A percentile compares a stretch with the other conserved stretches of the same genome.
Conservation (phyloP, 176 grass and related monocot genomes). For the Calamus simplicifolius region DNA sequence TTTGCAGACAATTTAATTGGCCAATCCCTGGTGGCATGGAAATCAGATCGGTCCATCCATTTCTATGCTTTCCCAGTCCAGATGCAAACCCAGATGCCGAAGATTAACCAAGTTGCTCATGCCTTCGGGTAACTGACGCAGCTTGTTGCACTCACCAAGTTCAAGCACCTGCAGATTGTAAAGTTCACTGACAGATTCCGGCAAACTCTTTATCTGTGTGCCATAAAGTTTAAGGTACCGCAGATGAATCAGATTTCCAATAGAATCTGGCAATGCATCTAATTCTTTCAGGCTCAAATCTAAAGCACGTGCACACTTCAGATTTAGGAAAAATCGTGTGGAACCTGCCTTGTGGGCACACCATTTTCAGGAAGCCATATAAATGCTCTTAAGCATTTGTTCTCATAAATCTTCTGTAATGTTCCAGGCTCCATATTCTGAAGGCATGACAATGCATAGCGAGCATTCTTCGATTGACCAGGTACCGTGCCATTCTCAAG, state of each 20-base stretch:
- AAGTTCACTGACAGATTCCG: slow-evolving; percentile 30
- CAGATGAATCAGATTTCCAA: slow-evolving; percentile 36
- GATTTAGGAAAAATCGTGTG: slow-evolving; percentile 24
- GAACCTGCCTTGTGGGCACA: slow-evolving; percentile 19
- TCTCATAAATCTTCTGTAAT: slow-evolving; percentile 27
- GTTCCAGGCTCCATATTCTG: neutral
- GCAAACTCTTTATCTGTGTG: slow-evolving; percentile 26
- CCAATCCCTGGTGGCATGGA: slow-evolving; percentile 22
- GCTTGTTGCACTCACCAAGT: slow-evolving; percentile 29
- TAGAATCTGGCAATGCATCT: slow-evolving; percentile 23
- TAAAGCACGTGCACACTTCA: slow-evolving; percentile 24
- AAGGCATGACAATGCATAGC: slow-evolving; percentile 25
- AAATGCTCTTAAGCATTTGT: slow-evolving; percentile 35
- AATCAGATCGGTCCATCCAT: slow-evolving; percentile 9
- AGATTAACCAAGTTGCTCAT: slow-evolving; percentile 36
- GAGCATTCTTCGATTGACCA: neutral
- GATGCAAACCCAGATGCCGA: slow-evolving; percentile 37
- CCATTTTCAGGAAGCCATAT: slow-evolving; percentile 21
- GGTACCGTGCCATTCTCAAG: neutral
- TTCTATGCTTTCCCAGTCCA: slow-evolving; percentile 39
- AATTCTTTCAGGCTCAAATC: slow-evolving; percentile 37
- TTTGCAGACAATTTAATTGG: slow-evolving; percentile 29
- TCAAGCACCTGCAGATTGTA: slow-evolving; percentile 41
- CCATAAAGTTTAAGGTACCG: slow-evolving; percentile 34
- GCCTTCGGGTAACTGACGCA: slow-evolving; percentile 34